A percentile compares a stretch with the other conserved stretches of the same genome.
Evolutionary conservation across 345 rosid species (phyloP).

Genomic region (Gossypium thurberi): DNA sequence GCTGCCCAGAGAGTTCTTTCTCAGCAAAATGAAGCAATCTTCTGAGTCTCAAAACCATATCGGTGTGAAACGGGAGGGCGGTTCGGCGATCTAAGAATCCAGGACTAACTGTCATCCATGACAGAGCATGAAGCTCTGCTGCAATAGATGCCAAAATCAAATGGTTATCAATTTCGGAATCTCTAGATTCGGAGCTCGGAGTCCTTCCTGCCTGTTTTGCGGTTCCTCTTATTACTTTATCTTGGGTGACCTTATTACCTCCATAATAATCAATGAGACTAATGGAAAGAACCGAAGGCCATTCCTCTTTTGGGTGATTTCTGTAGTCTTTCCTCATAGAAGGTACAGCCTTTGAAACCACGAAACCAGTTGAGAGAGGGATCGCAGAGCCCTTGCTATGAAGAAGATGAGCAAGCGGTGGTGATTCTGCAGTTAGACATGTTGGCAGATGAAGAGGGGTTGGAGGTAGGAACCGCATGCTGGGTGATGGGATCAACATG

Average conservation of each 20-base stretch:
- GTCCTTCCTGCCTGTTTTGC: conserved; percentile 59
- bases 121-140: conserved; percentile 94
- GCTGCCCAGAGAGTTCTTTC: conserved; percentile 52
- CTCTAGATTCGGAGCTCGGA: conserved; percentile 52
- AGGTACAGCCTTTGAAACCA: conserved; percentile 86
- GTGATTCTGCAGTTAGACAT: conserved; percentile 95
- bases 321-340: conserved; percentile 71
- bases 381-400: conserved; percentile 92
- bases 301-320: conserved; percentile 68
- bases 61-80: conserved; percentile 87
- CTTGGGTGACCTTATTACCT: conserved; percentile 42
- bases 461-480: conserved; percentile 93
- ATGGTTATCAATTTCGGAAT: conserved; percentile 69
- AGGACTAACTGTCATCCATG: conserved; percentile 97
- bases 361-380: conserved; percentile 85
- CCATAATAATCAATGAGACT: conserved; percentile 88
- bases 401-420: conserved; percentile 97
- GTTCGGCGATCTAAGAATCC: conserved; percentile 79
- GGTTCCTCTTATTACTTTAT: conserved; percentile 43
- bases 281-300: conserved; percentile 90
- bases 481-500: conserved; percentile 87
- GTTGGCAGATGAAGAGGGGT: conserved; percentile 87
- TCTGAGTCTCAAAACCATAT: conserved; percentile 90
- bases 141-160: conserved; percentile 71
- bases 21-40: conserved; percentile 98